These are phyloP conservation scores for Hypoxylon rubiginosum DNA, from an alignment of 2,329 filamentous ascomycete genomes.

Conservation along the genomic window DNA sequence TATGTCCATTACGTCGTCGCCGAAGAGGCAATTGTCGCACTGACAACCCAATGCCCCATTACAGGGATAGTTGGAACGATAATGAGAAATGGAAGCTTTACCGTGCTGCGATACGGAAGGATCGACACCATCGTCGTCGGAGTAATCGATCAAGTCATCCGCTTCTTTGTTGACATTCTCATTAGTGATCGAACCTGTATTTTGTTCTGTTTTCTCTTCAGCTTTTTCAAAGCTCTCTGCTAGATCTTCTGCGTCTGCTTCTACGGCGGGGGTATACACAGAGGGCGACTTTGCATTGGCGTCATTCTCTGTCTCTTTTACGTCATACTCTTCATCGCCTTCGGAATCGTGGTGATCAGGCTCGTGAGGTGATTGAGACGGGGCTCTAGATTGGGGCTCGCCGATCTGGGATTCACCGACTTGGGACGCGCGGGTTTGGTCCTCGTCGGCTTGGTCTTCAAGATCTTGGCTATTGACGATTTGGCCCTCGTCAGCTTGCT, in stretches of 20 bases:
- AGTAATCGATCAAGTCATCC: constrained; percentile 38
- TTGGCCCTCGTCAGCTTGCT: constrained; percentile 22
- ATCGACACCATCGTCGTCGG: constrained; percentile 46
- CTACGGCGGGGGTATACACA: constrained; percentile 17
- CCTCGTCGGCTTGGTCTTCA: constrained; percentile 33
- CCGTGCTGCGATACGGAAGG: constrained; percentile 47
- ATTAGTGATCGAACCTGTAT: background rate
- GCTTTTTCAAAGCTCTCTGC: constrained; percentile 17
- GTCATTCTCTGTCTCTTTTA: constrained; percentile 45
- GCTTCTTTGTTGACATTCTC: constrained; percentile 22
- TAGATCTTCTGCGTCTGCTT: constrained; percentile 15
- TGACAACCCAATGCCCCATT: constrained; percentile 24
- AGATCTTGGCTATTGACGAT: constrained; percentile 43
- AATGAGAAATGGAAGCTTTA: constrained; percentile 42
- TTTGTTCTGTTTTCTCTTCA: constrained; percentile 16
- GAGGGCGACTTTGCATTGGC: constrained; percentile 26
- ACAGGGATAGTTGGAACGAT: constrained; percentile 10
- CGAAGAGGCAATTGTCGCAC: constrained; percentile 43
- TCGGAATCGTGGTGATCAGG: constrained; percentile 18
- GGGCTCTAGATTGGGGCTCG: background rate
- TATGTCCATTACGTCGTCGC: background rate
- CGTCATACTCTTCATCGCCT: constrained; percentile 38
- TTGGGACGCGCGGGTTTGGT: constrained; percentile 21
- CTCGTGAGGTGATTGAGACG: constrained; percentile 1
- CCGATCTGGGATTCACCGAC: constrained; percentile 16